Evolutionary conservation across 2,329 filamentous ascomycete genomes (phyloP).

Genomic region (Colletotrichum tropicale): DNA sequence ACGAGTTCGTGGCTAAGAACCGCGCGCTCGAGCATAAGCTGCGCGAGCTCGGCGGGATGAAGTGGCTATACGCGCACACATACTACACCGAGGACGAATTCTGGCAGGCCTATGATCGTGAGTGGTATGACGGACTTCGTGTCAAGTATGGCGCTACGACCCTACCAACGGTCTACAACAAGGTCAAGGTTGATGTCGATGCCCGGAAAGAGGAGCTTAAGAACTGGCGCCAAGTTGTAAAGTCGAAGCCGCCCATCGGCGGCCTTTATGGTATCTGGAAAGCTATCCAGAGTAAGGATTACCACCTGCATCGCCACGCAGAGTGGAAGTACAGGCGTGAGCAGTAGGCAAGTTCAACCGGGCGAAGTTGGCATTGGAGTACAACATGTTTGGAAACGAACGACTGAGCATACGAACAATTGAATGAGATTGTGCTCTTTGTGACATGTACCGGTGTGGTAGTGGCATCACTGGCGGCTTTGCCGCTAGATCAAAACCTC

Average conservation of each 20-base stretch:
- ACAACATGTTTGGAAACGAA: not conserved
- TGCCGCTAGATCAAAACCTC: not conserved
- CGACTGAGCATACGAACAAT: not conserved
- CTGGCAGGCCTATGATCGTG: conserved; percentile 64
- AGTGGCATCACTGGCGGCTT: not conserved
- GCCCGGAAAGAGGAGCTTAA: conserved; percentile 43
- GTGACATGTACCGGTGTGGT: not conserved
- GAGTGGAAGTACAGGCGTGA: conserved; percentile 56
- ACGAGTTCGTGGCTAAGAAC: conserved; percentile 72
- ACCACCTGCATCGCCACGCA: conserved; percentile 56
- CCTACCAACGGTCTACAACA: conserved; percentile 73
- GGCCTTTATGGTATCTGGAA: conserved; percentile 65
- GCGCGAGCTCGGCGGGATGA: conserved; percentile 73
- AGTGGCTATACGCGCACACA: conserved; percentile 87
- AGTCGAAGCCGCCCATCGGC: conserved; percentile 58
- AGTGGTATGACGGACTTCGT: conserved; percentile 67
- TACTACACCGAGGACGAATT: conserved; percentile 80
- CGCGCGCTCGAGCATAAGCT: conserved; percentile 74
- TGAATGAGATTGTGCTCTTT: not conserved
- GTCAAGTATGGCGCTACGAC: conserved; percentile 65
- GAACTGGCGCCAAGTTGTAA: conserved; percentile 45
- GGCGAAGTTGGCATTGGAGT: not conserved
- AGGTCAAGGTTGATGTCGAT: conserved; percentile 63
- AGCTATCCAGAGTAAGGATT: conserved; percentile 62
- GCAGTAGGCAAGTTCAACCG: not conserved